Percentiles rank a stretch among this genome's conserved stretches.
Evolutionary conservation across 768 basidiomycete species (phyloP).

Genomic region (Galerina sulciceps): DNA sequence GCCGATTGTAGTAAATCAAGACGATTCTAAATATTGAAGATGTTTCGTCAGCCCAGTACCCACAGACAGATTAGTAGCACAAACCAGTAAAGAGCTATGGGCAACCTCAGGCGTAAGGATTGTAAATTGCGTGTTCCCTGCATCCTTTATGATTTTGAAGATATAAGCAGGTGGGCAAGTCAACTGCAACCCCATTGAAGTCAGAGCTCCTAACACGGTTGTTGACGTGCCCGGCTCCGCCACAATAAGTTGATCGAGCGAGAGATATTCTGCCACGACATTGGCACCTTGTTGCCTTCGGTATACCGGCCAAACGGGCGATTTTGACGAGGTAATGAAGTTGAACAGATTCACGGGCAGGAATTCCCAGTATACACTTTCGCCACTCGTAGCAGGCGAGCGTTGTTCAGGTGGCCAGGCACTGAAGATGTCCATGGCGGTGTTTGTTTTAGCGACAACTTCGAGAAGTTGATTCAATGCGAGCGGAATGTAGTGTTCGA

Average conservation of each 20-base stretch:
- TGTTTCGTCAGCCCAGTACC: not conserved
- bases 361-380: slow-evolving; percentile 41
- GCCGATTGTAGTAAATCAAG: slow-evolving; percentile 9
- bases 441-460: slow-evolving; percentile 27
- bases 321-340: slow-evolving; percentile 25
- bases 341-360: slow-evolving; percentile 35
- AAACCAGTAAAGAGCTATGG: slow-evolving; percentile 33
- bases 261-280: not conserved
- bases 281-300: not conserved
- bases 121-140: slow-evolving; percentile 12
- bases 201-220: slow-evolving; percentile 31
- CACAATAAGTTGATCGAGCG: slow-evolving; percentile 31
- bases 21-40: slow-evolving; percentile 15
- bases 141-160: slow-evolving; percentile 27
- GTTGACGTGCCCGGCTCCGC: slow-evolving; percentile 18
- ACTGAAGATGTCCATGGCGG: slow-evolving; percentile 33
- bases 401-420: slow-evolving; percentile 43
- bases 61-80: slow-evolving; percentile 6
- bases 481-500: slow-evolving; percentile 46
- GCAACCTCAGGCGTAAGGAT: slow-evolving; percentile 33
- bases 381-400: slow-evolving; percentile 34
- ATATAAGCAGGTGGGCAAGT: slow-evolving; percentile 41
- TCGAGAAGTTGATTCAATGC: slow-evolving; percentile 44
- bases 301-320: slow-evolving; percentile 41
- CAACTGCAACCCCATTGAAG: slow-evolving; percentile 35